Percentiles rank a stretch among this genome's conserved stretches.
Conservation (phyloP, 176 grass and related monocot species). For the Poa pratensis region DNA sequence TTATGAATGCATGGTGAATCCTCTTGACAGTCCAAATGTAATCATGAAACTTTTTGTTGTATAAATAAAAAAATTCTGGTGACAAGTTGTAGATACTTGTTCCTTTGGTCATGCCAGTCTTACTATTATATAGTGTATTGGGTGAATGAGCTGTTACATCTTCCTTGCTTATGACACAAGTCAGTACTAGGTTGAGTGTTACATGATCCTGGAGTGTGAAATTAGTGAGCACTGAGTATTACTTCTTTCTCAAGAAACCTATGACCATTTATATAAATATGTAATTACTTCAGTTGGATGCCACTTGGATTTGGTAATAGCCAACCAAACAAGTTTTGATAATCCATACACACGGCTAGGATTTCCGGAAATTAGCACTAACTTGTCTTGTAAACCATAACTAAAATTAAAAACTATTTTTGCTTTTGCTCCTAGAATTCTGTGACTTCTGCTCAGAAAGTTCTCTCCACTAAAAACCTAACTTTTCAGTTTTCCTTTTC, state of each 20-base stretch:
- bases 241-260: slow-evolving; percentile 13
- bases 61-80: background rate
- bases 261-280: background rate
- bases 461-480: background rate
- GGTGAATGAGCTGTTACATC: slow-evolving; percentile 33
- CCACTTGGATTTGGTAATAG: background rate
- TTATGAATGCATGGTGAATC: background rate
- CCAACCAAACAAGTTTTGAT: background rate
- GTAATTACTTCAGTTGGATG: slow-evolving; percentile 24
- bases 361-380: background rate
- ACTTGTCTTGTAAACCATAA: background rate
- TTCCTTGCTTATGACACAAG: slow-evolving; percentile 42
- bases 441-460: background rate
- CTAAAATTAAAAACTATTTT: slow-evolving; percentile 8
- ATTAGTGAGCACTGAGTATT: slow-evolving; percentile 2
- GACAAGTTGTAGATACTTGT: slow-evolving; percentile 2
- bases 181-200: slow-evolving; percentile 33
- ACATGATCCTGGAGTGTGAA: slow-evolving; percentile 34
- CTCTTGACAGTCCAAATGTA: background rate
- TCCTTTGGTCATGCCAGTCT: background rate
- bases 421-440: background rate
- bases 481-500: slow-evolving; percentile 11
- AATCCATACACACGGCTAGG: background rate
- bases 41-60: background rate
- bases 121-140: slow-evolving; percentile 30